These are phyloP conservation scores for Gigaspora rosea DNA, from an alignment of 192 early-diverging fungal species.

Conservation along the genomic window DNA sequence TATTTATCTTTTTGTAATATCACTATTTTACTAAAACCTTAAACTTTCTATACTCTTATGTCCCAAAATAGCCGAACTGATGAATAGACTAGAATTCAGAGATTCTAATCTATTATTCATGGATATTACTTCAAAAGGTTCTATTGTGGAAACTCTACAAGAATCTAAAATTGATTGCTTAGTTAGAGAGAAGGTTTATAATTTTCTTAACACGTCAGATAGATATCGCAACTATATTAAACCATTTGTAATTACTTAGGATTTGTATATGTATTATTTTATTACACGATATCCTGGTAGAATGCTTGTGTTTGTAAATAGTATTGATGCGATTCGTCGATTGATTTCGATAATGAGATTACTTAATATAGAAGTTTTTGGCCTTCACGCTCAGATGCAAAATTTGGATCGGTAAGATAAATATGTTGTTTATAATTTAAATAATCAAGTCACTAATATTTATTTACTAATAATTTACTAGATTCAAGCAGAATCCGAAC, in stretches of 20 bases:
- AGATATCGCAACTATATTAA: neutral
- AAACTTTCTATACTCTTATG: neutral
- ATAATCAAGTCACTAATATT: too few species aligned
- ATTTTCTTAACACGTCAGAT: neutral
- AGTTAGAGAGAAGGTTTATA: slow-evolving; percentile 65
- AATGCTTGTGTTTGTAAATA: slow-evolving; percentile 94
- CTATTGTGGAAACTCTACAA: slow-evolving; percentile 68
- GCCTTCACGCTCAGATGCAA: slow-evolving; percentile 95
- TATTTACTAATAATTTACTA: slow-evolving; percentile 17
- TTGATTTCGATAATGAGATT: slow-evolving; percentile 82
- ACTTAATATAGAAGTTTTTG: slow-evolving; percentile 71
- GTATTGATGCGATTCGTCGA: slow-evolving; percentile 89
- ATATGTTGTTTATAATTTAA: neutral
- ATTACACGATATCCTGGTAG: slow-evolving; percentile 84
- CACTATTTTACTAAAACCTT: too few species aligned
- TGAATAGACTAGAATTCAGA: slow-evolving; percentile 73
- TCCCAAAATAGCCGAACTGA: slow-evolving; percentile 61
- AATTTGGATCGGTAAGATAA: slow-evolving; percentile 73
- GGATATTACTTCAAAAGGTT: slow-evolving; percentile 66
- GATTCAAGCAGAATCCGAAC: slow-evolving; percentile 70
- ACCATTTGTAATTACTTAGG: slow-evolving; percentile 34
- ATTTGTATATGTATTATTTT: slow-evolving; percentile 86
- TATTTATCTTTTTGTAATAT: too few species aligned
- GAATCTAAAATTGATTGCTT: slow-evolving; percentile 90
- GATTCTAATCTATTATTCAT: slow-evolving; percentile 74